phyloP scores from a whole-genome alignment of 306 rosid genomes.

The barrel medic (Medicago truncatula) region MtrunA17r5.0-ANR NC_053045.1:56721001-56721500 shows the following conservation, averaged over 20 bases:
- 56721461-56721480: slow-evolving; percentile 38
- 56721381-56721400: slow-evolving; percentile 27
- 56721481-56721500: slow-evolving; percentile 26
- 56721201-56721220: not conserved
- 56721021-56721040: no score
- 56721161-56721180: slow-evolving; percentile 29
- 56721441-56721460: slow-evolving; percentile 40
- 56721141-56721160: no score
- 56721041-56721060: no score
- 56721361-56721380: slow-evolving; percentile 40
- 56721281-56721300: slow-evolving; percentile 36
- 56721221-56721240: slow-evolving; percentile 29
- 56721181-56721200: slow-evolving; percentile 21
- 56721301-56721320: slow-evolving; percentile 38
- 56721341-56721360: slow-evolving; percentile 34
- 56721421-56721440: slow-evolving; percentile 41
- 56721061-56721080: not conserved
- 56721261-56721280: slow-evolving; percentile 23
- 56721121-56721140: no score
- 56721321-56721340: slow-evolving; percentile 42
- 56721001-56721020: no score
- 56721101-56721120: not conserved
- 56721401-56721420: slow-evolving; percentile 7
- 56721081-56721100: no score
- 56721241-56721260: slow-evolving; percentile 6